Conservation (phyloP, 1,284 basidiomycete species). For the Coriolopsis trogii region DNA sequence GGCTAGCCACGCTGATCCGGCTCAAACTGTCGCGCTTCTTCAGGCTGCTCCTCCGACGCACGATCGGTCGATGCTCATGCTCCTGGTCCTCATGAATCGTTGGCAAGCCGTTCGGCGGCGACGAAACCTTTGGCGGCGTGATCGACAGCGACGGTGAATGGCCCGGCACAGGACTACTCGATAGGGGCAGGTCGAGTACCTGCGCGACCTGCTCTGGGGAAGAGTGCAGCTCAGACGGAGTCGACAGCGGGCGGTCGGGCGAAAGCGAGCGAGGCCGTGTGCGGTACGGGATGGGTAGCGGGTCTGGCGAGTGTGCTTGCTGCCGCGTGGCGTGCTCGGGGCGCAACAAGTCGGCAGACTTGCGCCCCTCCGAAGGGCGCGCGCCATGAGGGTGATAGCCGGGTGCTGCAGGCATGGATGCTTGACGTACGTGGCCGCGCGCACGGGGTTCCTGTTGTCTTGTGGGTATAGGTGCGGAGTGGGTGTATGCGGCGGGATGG, state of each 20-base stretch:
- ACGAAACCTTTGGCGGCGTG: constrained; percentile 25
- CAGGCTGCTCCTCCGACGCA: constrained; percentile 62
- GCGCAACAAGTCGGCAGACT: constrained; percentile 17
- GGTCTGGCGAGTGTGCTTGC: constrained; percentile 38
- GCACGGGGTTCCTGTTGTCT: constrained; percentile 15
- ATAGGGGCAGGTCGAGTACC: constrained; percentile 18
- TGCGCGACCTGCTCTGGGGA: constrained; percentile 12
- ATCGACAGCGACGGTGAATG: constrained; percentile 16
- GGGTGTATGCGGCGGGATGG: constrained; percentile 12
- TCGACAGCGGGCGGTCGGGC: constrained; percentile 12
- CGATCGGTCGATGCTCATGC: constrained; percentile 35
- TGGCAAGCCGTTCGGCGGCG: constrained; percentile 32
- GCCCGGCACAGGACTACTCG: constrained; percentile 11
- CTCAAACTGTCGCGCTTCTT: constrained; percentile 50
- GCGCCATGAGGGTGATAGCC: constrained; percentile 12
- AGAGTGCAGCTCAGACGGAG: constrained; percentile 15
- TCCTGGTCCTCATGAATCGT: constrained; percentile 32
- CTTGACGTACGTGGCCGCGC: constrained; percentile 22
- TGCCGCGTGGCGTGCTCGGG: constrained; percentile 23
- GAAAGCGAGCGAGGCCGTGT: constrained; percentile 23
- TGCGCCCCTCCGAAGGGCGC: constrained; percentile 14
- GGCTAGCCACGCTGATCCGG: constrained; percentile 53
- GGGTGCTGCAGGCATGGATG: constrained; percentile 14
- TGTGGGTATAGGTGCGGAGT: constrained; percentile 11
- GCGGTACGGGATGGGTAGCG: constrained; percentile 39